phyloP scores from a whole-genome alignment of 768 basidiomycete genomes.

The Calocybe gangraenosa region DNA sequence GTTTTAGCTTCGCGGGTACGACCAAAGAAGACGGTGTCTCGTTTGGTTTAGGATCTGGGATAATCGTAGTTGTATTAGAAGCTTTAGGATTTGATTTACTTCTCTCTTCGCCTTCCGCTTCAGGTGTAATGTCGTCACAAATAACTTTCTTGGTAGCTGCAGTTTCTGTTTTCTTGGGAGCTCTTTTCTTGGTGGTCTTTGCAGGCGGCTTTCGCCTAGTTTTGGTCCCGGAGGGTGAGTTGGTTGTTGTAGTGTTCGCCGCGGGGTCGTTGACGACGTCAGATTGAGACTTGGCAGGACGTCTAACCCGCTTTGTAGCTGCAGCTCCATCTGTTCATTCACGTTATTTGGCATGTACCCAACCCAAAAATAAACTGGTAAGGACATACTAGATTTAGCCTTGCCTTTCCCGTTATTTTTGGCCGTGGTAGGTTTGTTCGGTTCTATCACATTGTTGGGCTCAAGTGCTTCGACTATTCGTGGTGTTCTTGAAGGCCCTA shows the following conservation, averaged over 20 bases:
- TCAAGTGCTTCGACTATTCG: no score
- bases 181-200: background rate
- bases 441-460: background rate
- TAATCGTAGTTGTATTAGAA: no score
- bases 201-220: background rate
- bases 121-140: background rate
- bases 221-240: background rate
- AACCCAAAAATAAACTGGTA: background rate
- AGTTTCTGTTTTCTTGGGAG: background rate
- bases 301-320: slow-evolving; percentile 13
- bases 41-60: no score
- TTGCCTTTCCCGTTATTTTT: slow-evolving; percentile 10
- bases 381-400: slow-evolving; percentile 4
- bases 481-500: slow-evolving; percentile 5
- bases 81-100: no score
- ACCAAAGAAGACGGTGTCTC: no score
- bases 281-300: slow-evolving; percentile 12
- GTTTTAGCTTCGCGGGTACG: no score
- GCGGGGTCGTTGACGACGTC: background rate
- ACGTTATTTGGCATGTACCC: background rate
- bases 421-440: background rate
- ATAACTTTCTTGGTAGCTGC: background rate
- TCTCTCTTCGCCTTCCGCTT: background rate
- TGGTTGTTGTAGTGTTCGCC: background rate
- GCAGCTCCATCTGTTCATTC: background rate